These are phyloP conservation scores for Penicillium psychrofluorescens DNA, from an alignment of 495 filamentous ascomycete genomes.

Conservation along the genomic window DNA sequence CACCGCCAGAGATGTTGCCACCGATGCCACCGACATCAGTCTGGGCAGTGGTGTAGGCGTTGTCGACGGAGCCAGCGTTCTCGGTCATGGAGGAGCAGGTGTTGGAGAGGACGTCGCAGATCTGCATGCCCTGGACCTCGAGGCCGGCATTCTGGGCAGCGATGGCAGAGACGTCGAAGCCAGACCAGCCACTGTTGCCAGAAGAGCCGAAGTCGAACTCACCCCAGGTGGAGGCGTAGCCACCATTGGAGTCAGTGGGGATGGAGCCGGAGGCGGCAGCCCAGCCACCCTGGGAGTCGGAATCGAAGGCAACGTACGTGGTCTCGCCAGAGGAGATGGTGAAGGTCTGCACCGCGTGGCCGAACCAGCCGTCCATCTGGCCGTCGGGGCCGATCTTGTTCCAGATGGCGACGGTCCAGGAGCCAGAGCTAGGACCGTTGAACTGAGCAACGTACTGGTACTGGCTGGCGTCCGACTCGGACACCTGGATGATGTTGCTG, in stretches of 20 bases:
- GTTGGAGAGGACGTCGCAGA: conserved; percentile 18
- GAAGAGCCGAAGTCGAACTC: conserved; percentile 35
- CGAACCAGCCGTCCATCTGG: conserved; percentile 33
- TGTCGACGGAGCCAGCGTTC: conserved; percentile 18
- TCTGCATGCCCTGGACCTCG: conserved; percentile 27
- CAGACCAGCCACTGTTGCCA: conserved; percentile 30
- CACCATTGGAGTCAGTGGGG: conserved; percentile 24
- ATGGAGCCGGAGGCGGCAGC: conserved; percentile 26
- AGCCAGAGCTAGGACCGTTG: conserved; percentile 26
- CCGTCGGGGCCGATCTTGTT: conserved; percentile 42
- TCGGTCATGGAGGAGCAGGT: conserved; percentile 27
- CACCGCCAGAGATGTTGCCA: conserved; percentile 24
- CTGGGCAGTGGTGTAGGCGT: conserved; percentile 30
- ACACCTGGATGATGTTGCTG: conserved; percentile 45
- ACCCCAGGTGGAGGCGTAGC: conserved; percentile 37
- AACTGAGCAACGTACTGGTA: conserved; percentile 44
- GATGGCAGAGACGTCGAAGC: conserved; percentile 38
- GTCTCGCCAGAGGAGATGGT: conserved; percentile 33
- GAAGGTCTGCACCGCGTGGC: conserved; percentile 31
- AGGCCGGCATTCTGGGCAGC: conserved; percentile 24
- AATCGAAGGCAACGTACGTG: conserved; percentile 39
- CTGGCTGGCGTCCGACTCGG: conserved; percentile 18
- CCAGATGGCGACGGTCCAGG: conserved; percentile 43
- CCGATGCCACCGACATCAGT: conserved; percentile 32
- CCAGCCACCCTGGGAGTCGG: conserved; percentile 36